Base-by-base conservation (phyloP, 2,329 filamentous ascomycete genomes). In the Claviceps sp. region DNA sequence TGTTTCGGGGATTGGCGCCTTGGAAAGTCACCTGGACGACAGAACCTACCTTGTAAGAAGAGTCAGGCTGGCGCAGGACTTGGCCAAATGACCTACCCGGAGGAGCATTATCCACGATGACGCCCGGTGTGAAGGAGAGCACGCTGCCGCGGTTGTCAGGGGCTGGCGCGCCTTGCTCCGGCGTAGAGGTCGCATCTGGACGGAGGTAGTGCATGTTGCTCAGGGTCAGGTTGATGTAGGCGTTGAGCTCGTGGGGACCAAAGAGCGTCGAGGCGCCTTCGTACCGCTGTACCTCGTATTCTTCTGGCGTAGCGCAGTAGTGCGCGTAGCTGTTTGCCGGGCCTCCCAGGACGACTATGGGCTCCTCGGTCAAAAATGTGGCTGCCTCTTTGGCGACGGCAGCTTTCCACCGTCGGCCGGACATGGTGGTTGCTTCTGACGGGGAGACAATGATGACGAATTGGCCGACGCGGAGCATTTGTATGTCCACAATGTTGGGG, bases 181-280 rank as follows among this genome's bases (percentile, higher is more conserved):
- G 63, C 52, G 69, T 62, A 58, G 70, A 53, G 59, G 65, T 63
- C 49, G 72, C 67, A 44, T 57, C 55, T 5, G 65, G 60, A 6
- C 57, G 55, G 70, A 66, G 46, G 71, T 71, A 51, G 71, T 70
- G 60, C 52, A 68, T 52, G 52, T 65, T 77, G 64, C 85, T 81
- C n/a, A 89, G 72, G 0, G 88, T 90, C 44, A 91, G 74, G 65
- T 94, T 90, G 70, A 96, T 86, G 70, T 93, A 93, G 1, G 89
- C 91, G 38, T 85, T 80, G 11, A 96, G 76, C 0, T 88, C 87
- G 65, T 89, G 81, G 2, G 78, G 85, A 0, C 91, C 91, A 64
- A 86, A 93, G 2, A 97, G 79, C 0, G 91, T 97, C 6, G 86
- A 91, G 0, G 88, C 91, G n/a, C 90, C 91, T 70, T 97, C 91